Percentiles rank a stretch among this genome's conserved stretches.
Evolutionary conservation across 495 filamentous ascomycete genomes (phyloP).

Genomic region (Cryomyces antarcticus): DNA sequence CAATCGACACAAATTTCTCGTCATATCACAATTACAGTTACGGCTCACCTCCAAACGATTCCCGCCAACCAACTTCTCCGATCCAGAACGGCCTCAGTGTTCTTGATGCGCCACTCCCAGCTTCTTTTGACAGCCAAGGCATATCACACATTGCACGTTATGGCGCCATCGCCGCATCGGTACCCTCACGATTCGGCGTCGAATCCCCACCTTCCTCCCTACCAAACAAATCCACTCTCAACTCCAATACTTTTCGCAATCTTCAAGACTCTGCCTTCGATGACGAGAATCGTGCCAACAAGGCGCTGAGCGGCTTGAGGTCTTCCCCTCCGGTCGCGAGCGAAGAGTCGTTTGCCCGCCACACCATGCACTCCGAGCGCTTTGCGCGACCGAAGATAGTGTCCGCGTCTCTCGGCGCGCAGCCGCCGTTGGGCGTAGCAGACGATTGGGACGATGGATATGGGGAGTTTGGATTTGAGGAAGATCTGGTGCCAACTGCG

Average conservation of each 20-base stretch:
- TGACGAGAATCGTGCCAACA: constrained; percentile 24
- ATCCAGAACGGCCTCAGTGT: constrained; percentile 48
- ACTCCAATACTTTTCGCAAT: constrained; percentile 55
- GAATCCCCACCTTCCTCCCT: constrained; percentile 73
- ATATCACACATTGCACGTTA: constrained; percentile 78
- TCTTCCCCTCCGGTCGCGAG: constrained; percentile 42
- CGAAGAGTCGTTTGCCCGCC: constrained; percentile 46
- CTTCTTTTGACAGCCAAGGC: constrained; percentile 91
- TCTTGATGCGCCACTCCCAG: constrained; percentile 84
- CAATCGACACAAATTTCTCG: constrained; percentile 61
- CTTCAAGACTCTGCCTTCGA: constrained; percentile 74
- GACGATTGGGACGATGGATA: constrained; percentile 51
- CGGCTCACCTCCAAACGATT: constrained; percentile 70
- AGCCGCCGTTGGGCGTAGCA: constrained; percentile 27
- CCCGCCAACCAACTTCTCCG: constrained; percentile 58
- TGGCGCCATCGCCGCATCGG: constrained; percentile 78
- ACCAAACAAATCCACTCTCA: constrained; percentile 31
- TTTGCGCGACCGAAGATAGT: constrained; percentile 52
- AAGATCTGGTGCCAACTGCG: constrained; percentile 74
- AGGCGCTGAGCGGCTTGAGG: constrained; percentile 23
- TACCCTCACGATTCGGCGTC: constrained; percentile 79
- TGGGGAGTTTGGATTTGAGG: constrained; percentile 60
- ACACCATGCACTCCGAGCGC: constrained; percentile 72
- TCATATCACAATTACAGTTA: constrained; percentile 62
- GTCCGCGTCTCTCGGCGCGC: constrained; percentile 58